Conservation (phyloP, 495 filamentous ascomycete genomes). For the Coniosporium apollinis region DNA sequence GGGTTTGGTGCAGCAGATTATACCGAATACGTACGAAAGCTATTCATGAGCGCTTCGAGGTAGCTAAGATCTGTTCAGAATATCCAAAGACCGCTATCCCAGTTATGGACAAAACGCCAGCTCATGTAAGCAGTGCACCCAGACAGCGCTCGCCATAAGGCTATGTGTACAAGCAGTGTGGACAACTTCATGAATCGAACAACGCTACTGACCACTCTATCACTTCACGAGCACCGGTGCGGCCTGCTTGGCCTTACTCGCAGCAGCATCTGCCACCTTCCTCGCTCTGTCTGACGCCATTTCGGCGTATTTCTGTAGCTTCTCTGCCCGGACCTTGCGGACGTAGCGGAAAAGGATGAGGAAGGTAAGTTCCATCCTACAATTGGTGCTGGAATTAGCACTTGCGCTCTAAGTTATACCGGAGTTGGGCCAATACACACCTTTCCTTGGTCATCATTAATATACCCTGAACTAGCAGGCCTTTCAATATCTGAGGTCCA, state of each 20-base stretch:
- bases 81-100: no score
- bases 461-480: conserved; percentile 81
- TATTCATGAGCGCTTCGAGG: no score
- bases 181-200: no score
- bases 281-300: conserved; percentile 37
- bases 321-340: conserved; percentile 48
- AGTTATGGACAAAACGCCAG: no score
- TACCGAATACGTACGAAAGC: no score
- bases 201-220: no score
- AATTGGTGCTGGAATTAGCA: conserved; percentile 15
- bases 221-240: conserved; percentile 1
- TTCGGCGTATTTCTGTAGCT: conserved; percentile 50
- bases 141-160: no score
- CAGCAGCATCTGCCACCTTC: conserved; percentile 12
- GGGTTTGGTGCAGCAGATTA: no score
- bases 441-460: conserved; percentile 99
- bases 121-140: no score
- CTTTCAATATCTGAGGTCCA: conserved; percentile 84
- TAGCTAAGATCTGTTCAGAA: no score
- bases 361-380: conserved; percentile 79
- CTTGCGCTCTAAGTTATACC: neutral
- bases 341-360: conserved; percentile 72
- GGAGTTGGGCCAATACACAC: conserved; percentile 30
- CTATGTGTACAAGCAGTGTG: no score
- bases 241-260: conserved; percentile 2